These are phyloP conservation scores for Tetraselmis chui DNA, from an alignment of 139 green algal genomes.

Conservation along the genomic window DNA sequence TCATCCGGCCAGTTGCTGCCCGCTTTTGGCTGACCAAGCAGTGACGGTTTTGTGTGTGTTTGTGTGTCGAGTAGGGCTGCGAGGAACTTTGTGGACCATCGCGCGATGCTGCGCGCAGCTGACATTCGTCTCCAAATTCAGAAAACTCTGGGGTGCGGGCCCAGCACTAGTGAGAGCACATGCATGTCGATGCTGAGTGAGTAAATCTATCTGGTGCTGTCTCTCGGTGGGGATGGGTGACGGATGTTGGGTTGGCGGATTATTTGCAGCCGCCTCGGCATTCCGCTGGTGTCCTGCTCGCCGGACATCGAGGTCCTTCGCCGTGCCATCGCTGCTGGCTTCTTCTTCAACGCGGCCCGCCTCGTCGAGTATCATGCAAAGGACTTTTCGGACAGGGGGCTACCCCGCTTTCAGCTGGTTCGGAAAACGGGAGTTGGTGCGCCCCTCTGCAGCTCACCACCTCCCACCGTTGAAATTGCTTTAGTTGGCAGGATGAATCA, in stretches of 20 bases:
- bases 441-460: background rate
- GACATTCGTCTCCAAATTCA: constrained; percentile 46
- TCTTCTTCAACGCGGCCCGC: constrained; percentile 58
- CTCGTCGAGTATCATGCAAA: background rate
- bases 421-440: background rate
- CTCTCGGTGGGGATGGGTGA: no score
- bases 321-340: constrained; percentile 32
- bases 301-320: background rate
- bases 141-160: background rate
- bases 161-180: background rate
- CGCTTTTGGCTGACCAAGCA: background rate
- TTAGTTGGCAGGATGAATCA: no score
- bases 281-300: background rate
- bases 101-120: constrained; percentile 57
- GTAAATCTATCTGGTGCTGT: no score
- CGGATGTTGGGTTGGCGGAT: no score
- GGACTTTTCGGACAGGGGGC: background rate
- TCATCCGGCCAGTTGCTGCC: background rate
- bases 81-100: constrained; percentile 58
- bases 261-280: background rate
- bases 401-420: background rate
- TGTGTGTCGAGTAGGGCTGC: constrained; percentile 21
- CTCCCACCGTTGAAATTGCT: no score
- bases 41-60: background rate
- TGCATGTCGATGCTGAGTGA: background rate